These are phyloP conservation scores for Xylaria sp. DNA, from an alignment of 2,329 filamentous ascomycete species.

Conservation along the genomic window DNA sequence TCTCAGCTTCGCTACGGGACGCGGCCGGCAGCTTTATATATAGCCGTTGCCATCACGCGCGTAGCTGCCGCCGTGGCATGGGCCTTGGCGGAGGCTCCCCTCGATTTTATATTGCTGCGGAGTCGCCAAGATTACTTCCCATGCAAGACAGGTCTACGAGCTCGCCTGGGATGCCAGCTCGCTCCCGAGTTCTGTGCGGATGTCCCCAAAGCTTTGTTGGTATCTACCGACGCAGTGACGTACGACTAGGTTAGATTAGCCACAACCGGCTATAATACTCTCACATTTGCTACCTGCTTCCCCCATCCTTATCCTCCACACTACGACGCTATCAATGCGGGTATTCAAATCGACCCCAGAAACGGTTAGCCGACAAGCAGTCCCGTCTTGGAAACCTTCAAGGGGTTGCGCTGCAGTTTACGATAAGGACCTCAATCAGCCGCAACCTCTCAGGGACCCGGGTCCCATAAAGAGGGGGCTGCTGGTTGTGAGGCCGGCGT, in stretches of 20 bases:
- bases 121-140: conserved; percentile 4
- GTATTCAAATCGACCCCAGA: background rate
- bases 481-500: too few species aligned
- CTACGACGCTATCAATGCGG: background rate
- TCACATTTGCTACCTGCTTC: background rate
- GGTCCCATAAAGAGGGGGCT: too few species aligned
- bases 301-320: background rate
- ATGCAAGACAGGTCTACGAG: background rate
- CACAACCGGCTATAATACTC: conserved; percentile 11
- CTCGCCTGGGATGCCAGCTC: background rate
- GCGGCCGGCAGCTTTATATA: conserved; percentile 6
- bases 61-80: conserved; percentile 2
- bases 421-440: too few species aligned
- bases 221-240: background rate
- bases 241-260: conserved; percentile 3
- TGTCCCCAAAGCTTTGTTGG: background rate
- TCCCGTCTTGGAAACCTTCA: background rate
- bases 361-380: background rate
- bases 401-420: too few species aligned
- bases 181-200: background rate
- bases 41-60: background rate
- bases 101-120: conserved; percentile 5
- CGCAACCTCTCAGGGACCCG: too few species aligned
- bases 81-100: background rate
- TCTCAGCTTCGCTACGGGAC: background rate